Percentiles rank a stretch among this genome's conserved stretches.
Evolutionary conservation across 345 rosid genomes (phyloP).

Genomic region (Psidium guajava): DNA sequence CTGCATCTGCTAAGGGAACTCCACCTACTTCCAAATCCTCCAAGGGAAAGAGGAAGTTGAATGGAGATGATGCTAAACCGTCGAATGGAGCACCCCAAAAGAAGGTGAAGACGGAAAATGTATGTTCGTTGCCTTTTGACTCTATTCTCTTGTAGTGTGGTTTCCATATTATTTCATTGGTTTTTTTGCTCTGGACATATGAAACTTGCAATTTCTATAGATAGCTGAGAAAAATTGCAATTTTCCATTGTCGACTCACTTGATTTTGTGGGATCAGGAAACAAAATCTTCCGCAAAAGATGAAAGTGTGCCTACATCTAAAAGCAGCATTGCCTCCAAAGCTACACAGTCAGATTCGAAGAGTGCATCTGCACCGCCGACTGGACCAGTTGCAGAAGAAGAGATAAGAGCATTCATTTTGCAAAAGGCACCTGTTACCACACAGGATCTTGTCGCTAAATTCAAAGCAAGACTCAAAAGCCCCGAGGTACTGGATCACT

Average conservation of each 20-base stretch:
- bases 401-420: conserved; percentile 76
- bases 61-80: conserved; percentile 55
- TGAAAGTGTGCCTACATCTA: conserved; percentile 27
- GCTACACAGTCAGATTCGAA: conserved; percentile 30
- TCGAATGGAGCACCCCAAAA: conserved; percentile 50
- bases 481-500: conserved; percentile 37
- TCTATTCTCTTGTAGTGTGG: neutral
- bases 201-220: neutral
- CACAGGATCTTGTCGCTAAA: conserved; percentile 79
- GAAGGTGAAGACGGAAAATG: conserved; percentile 83
- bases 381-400: conserved; percentile 82
- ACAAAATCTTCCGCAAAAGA: conserved; percentile 35
- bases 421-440: conserved; percentile 73
- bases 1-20: conserved; percentile 61
- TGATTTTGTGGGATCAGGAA: conserved; percentile 27
- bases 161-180: neutral
- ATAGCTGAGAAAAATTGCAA: neutral
- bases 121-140: conserved; percentile 19
- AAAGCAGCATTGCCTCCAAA: conserved; percentile 33
- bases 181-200: neutral
- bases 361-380: conserved; percentile 25
- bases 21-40: conserved; percentile 61
- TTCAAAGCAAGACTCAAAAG: conserved; percentile 65
- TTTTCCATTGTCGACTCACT: neutral
- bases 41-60: conserved; percentile 76